These are phyloP conservation scores for Acer campestre DNA, from an alignment of 345 rosid genomes.

Conservation along the genomic window DNA sequence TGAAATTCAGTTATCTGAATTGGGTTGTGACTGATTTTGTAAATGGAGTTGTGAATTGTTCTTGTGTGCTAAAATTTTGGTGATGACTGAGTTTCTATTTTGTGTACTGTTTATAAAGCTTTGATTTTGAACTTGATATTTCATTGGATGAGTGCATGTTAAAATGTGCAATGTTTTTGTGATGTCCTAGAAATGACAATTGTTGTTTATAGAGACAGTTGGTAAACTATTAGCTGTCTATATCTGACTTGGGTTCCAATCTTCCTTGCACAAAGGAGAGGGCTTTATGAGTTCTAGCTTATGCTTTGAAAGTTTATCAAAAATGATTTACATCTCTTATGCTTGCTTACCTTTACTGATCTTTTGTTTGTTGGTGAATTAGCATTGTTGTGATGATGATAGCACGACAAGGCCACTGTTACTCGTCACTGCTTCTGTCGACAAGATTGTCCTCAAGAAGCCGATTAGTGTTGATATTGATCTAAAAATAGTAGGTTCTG, in stretches of 20 bases:
- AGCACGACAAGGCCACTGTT: constrained; percentile 79
- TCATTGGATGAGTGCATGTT: constrained; percentile 2
- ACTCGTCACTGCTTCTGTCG: constrained; percentile 90
- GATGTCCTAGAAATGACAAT: not conserved
- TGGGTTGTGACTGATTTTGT: constrained; percentile 17
- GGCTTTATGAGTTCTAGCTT: not conserved
- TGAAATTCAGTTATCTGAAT: constrained; percentile 10
- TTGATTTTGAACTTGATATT: not conserved
- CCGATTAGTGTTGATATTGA: constrained; percentile 66
- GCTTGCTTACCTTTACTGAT: constrained; percentile 7
- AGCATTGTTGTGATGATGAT: constrained; percentile 84
- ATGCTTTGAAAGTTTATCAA: not conserved
- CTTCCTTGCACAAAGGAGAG: not conserved
- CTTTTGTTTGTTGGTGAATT: constrained; percentile 24
- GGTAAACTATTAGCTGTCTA: no score
- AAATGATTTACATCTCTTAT: not conserved
- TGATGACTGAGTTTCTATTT: not conserved
- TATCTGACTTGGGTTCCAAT: no score
- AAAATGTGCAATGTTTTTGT: not conserved
- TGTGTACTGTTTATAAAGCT: not conserved
- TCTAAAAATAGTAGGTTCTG: constrained; percentile 77
- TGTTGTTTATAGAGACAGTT: no score
- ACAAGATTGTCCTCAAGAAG: constrained; percentile 76
- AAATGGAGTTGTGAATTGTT: not conserved
- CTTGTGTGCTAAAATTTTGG: not conserved